Percentiles rank a stretch among this genome's conserved stretches.
Conservation (phyloP, 1,139 yeast species). For the Yamadazyma oceani region DNA sequence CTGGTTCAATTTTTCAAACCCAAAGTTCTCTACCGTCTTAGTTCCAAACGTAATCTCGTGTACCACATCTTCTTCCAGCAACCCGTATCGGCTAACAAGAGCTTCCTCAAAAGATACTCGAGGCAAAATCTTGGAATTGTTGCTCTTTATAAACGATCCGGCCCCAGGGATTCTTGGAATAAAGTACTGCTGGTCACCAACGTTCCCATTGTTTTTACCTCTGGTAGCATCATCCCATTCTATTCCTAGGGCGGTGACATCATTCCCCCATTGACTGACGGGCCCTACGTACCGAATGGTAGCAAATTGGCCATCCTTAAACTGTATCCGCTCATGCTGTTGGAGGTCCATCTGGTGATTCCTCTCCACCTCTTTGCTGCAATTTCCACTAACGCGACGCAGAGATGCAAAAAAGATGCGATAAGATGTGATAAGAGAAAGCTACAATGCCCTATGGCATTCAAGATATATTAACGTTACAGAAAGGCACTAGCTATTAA, state of each 20-base stretch:
- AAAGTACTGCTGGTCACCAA: conserved; percentile 64
- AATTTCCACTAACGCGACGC: too few relatives aligned
- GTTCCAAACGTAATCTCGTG: conserved; percentile 43
- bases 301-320: conserved; percentile 48
- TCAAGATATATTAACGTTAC: too few relatives aligned
- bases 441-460: too few relatives aligned
- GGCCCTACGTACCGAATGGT: conserved; percentile 65
- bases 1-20: conserved; percentile 56
- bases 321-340: conserved; percentile 11
- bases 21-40: conserved; percentile 61
- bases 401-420: background rate
- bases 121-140: conserved; percentile 29
- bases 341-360: too few relatives aligned
- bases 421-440: background rate
- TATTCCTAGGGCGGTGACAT: conserved; percentile 59
- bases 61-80: conserved; percentile 14
- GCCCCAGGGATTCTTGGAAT: conserved; percentile 28
- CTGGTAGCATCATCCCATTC: conserved; percentile 78
- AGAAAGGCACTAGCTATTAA: background rate
- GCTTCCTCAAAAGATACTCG: conserved; percentile 46
- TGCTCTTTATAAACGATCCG: conserved; percentile 68
- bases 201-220: conserved; percentile 81
- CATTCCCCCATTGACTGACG: conserved; percentile 60
- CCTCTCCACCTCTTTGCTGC: too few relatives aligned
- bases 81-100: conserved; percentile 47